Evolutionary conservation across 768 basidiomycete genomes (phyloP).

Genomic region (Pleurotus tuoliensis): DNA sequence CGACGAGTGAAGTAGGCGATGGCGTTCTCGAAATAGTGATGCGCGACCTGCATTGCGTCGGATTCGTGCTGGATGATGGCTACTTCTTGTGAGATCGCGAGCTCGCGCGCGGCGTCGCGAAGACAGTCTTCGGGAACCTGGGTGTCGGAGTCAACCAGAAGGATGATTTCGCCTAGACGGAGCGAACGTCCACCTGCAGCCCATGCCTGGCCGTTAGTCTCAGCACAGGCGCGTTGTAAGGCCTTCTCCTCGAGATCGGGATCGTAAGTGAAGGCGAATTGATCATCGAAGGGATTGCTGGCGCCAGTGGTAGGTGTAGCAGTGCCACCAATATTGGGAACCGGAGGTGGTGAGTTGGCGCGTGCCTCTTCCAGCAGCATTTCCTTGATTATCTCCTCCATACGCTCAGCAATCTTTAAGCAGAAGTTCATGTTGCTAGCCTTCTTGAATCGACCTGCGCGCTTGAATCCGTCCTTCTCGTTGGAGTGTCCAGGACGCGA

Average conservation of each 20-base stretch:
- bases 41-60: slow-evolving; percentile 85
- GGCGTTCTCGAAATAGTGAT: slow-evolving; percentile 89
- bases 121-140: slow-evolving; percentile 85
- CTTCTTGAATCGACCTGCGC: slow-evolving; percentile 90
- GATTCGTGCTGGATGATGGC: slow-evolving; percentile 91
- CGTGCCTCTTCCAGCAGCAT: background rate
- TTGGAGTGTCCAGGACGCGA: slow-evolving; percentile 72
- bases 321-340: slow-evolving; percentile 16
- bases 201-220: slow-evolving; percentile 68
- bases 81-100: slow-evolving; percentile 72
- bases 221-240: slow-evolving; percentile 68
- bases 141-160: slow-evolving; percentile 80
- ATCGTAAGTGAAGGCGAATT: slow-evolving; percentile 26
- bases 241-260: slow-evolving; percentile 67
- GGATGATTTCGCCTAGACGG: slow-evolving; percentile 73
- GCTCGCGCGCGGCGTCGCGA: slow-evolving; percentile 84
- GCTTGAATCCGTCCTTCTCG: slow-evolving; percentile 83
- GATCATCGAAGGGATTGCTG: slow-evolving; percentile 33
- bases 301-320: background rate
- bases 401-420: slow-evolving; percentile 1
- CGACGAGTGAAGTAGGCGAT: slow-evolving; percentile 88
- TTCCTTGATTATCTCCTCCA: slow-evolving; percentile 4
- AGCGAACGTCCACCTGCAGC: slow-evolving; percentile 70
- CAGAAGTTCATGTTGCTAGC: slow-evolving; percentile 43
- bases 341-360: background rate